Percentiles rank a stretch among this genome's conserved stretches.
Evolutionary conservation across 306 rosid genomes (phyloP).

Genomic region (Begonia peltatifolia): DNA sequence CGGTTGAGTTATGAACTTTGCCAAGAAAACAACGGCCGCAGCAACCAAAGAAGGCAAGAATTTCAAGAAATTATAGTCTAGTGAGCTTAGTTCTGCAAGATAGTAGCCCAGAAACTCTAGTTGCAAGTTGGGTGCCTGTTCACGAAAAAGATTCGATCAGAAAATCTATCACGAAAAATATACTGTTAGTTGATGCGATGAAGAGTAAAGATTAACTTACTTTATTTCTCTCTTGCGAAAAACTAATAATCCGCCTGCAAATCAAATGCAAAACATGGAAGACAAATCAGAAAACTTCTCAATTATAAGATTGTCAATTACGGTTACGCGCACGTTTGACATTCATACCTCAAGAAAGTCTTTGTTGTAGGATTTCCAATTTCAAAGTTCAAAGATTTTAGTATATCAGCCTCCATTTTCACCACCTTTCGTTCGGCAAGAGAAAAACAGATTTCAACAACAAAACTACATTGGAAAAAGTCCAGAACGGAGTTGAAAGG

Average conservation of each 20-base stretch:
- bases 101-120: slow-evolving; percentile 57
- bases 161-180: too few relatives aligned
- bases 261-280: neutral
- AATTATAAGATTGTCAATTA: too few relatives aligned
- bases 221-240: slow-evolving; percentile 34
- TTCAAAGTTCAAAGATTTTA: slow-evolving; percentile 61
- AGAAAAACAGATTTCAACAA: too few relatives aligned
- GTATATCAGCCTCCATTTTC: slow-evolving; percentile 69
- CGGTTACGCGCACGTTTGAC: neutral
- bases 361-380: slow-evolving; percentile 70
- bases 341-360: slow-evolving; percentile 55
- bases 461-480: neutral
- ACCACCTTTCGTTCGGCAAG: slow-evolving; percentile 30
- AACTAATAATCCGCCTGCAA: slow-evolving; percentile 49
- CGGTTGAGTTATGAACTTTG: slow-evolving; percentile 41
- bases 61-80: slow-evolving; percentile 68
- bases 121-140: slow-evolving; percentile 32
- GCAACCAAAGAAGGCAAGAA: slow-evolving; percentile 85
- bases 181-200: too few relatives aligned
- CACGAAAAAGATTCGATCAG: too few relatives aligned
- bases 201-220: neutral
- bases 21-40: slow-evolving; percentile 56
- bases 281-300: neutral
- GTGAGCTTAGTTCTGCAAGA: slow-evolving; percentile 74
- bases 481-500: neutral